Evolutionary conservation across 1,284 basidiomycete species (phyloP).

Genomic region (Bondarzewia mesenterica): DNA sequence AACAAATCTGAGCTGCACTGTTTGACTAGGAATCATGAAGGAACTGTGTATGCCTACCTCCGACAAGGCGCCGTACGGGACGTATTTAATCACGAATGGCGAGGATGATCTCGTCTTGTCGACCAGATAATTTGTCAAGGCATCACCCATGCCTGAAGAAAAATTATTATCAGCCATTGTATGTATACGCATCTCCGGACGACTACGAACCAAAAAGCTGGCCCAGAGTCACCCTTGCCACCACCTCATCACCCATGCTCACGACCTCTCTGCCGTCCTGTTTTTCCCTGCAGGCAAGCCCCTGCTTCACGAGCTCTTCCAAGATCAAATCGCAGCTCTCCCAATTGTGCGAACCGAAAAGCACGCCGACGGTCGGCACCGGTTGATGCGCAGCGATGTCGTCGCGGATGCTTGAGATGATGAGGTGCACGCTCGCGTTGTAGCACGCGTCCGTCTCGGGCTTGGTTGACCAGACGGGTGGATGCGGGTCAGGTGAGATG

Average conservation of each 20-base stretch:
- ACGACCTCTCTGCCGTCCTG: conserved; percentile 23
- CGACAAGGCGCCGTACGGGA: conserved; percentile 71
- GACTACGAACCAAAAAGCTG: conserved; percentile 73
- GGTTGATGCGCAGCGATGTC: conserved; percentile 24
- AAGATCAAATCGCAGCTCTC: conserved; percentile 56
- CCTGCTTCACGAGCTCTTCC: conserved; percentile 47
- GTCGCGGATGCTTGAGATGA: conserved; percentile 53
- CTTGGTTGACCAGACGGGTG: conserved; percentile 67
- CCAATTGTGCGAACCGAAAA: conserved; percentile 88
- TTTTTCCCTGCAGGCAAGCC: conserved; percentile 36
- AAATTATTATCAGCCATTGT: background rate
- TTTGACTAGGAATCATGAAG: background rate
- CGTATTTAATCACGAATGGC: conserved; percentile 77
- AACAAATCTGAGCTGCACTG: background rate
- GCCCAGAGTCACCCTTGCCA: conserved; percentile 67
- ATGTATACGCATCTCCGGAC: background rate
- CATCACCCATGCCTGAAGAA: conserved; percentile 34
- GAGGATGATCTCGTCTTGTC: conserved; percentile 43
- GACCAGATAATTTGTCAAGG: conserved; percentile 66
- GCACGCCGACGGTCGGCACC: conserved; percentile 50
- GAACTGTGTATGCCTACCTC: conserved; percentile 48
- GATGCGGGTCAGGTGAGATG: conserved; percentile 48
- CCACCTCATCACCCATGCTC: conserved; percentile 40
- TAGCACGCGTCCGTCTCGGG: conserved; percentile 77
- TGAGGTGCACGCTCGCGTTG: conserved; percentile 55